phyloP scores from a whole-genome alignment of 805 yeast species.

The Candida quercuum region DNA sequence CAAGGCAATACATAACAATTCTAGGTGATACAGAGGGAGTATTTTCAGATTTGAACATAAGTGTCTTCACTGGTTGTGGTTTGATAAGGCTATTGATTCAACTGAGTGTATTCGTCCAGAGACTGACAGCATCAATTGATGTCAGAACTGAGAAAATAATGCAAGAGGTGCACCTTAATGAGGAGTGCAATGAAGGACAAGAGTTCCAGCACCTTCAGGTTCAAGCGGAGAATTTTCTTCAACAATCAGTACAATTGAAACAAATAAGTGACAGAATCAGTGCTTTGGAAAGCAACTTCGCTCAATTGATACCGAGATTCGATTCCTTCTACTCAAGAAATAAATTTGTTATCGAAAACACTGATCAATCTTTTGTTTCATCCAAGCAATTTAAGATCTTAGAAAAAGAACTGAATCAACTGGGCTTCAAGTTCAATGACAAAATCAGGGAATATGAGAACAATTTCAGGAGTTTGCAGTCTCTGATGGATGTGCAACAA shows the following conservation, averaged over 20 bases:
- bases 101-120: conserved; percentile 14
- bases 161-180: conserved; percentile 1
- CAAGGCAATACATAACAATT: conserved; percentile 24
- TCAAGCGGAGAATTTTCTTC: no score
- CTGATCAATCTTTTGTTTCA: conserved; percentile 7
- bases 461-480: conserved; percentile 1
- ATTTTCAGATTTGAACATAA: conserved; percentile 33
- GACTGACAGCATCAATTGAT: conserved; percentile 15
- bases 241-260: no score
- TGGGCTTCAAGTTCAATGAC: conserved; percentile 5
- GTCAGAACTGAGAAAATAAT: conserved; percentile 9
- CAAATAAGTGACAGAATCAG: no score
- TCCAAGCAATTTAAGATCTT: conserved; percentile 16
- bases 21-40: conserved; percentile 25
- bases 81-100: conserved; percentile 23
- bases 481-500: not conserved
- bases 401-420: conserved; percentile 16
- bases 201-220: no score
- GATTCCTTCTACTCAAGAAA: conserved; percentile 12
- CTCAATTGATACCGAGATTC: conserved; percentile 3
- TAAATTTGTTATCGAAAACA: conserved; percentile 10
- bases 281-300: conserved; percentile 4
- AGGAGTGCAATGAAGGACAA: no score
- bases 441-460: conserved; percentile 7
- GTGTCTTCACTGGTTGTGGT: conserved; percentile 31